These are phyloP conservation scores for Adansonia gregorii DNA, from an alignment of 441 rosid species.

Conservation along the genomic window DNA sequence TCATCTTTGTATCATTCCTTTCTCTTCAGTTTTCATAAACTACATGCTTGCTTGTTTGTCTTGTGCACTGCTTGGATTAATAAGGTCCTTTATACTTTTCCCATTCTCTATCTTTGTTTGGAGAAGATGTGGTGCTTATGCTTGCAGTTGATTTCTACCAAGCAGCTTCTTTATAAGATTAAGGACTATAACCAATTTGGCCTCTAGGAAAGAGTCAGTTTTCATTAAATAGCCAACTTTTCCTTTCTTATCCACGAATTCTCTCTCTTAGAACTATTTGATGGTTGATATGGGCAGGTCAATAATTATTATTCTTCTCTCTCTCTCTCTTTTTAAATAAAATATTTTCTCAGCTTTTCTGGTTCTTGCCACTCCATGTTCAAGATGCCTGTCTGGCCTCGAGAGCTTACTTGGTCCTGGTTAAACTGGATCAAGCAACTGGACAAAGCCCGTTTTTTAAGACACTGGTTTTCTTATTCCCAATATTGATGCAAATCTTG, in stretches of 20 bases:
- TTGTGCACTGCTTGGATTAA: background rate
- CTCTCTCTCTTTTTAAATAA: background rate
- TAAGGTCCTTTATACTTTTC: background rate
- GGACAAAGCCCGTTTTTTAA: background rate
- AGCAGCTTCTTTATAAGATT: background rate
- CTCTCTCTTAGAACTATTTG: background rate
- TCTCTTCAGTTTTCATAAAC: background rate
- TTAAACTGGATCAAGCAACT: background rate
- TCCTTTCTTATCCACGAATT: background rate
- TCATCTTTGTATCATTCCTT: background rate
- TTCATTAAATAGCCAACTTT: background rate
- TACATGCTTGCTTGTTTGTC: background rate
- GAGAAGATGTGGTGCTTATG: background rate
- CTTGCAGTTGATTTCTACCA: background rate
- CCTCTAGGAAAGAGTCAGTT: background rate
- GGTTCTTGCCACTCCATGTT: background rate
- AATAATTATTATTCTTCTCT: background rate
- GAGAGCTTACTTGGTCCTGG: conserved; percentile 13
- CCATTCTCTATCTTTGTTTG: background rate
- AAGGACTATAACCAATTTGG: background rate
- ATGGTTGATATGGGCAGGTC: background rate
- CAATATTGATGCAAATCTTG: background rate
- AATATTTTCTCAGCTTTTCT: background rate
- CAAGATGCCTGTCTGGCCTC: background rate
- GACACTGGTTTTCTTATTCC: background rate